Percentiles rank a stretch among this genome's conserved stretches.
These are phyloP conservation scores for Ceriops tagal DNA, from an alignment of 345 rosid species.

Conservation along the genomic window DNA sequence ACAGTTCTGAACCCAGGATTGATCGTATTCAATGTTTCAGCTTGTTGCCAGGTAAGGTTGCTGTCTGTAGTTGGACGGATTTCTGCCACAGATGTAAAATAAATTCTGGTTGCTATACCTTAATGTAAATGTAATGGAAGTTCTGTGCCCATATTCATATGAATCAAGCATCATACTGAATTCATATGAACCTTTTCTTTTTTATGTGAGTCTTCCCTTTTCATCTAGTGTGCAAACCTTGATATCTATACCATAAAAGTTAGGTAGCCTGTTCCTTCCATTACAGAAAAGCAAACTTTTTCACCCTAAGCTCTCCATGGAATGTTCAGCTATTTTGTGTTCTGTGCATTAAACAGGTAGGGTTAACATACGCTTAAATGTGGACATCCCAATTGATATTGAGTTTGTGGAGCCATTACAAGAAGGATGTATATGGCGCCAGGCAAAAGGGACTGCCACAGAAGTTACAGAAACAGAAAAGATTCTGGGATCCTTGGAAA, in stretches of 20 bases:
- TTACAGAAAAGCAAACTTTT: background rate
- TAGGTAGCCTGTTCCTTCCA: background rate
- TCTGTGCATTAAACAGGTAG: slow-evolving; percentile 49
- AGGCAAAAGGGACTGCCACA: slow-evolving; percentile 74
- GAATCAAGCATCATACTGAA: too few relatives aligned
- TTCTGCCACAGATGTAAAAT: background rate
- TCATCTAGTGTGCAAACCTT: background rate
- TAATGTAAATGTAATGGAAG: background rate
- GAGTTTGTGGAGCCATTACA: slow-evolving; percentile 76
- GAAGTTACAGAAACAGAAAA: slow-evolving; percentile 40
- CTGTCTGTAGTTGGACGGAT: background rate
- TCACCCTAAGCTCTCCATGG: background rate
- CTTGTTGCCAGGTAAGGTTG: slow-evolving; percentile 69
- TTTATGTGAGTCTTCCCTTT: background rate
- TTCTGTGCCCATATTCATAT: too few relatives aligned
- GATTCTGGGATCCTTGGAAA: slow-evolving; percentile 46
- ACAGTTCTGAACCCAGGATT: slow-evolving; percentile 49
- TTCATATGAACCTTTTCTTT: too few relatives aligned
- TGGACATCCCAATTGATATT: slow-evolving; percentile 59
- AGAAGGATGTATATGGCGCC: slow-evolving; percentile 80
- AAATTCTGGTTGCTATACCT: slow-evolving; percentile 7
- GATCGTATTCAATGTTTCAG: slow-evolving; percentile 53
- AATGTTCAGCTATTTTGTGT: background rate
- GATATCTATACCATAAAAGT: background rate
- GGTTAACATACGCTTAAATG: slow-evolving; percentile 51